A percentile compares a stretch with the other conserved stretches of the same genome.
phyloP scores from a whole-genome alignment of 2,329 filamentous ascomycete genomes.

The Hymenoscyphus infarciens region DNA sequence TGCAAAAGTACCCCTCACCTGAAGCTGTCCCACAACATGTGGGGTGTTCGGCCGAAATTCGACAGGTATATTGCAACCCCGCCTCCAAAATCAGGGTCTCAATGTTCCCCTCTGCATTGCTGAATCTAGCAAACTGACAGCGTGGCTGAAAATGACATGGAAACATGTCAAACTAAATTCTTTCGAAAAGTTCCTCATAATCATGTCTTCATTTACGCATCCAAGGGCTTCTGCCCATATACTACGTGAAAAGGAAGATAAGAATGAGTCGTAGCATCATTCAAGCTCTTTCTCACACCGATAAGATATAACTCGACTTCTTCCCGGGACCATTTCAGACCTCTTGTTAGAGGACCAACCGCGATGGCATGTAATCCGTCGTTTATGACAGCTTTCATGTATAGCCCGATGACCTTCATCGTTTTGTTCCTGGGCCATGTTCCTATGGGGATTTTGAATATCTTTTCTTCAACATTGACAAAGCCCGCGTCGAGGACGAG shows the following conservation, averaged over 20 bases:
- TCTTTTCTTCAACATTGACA: slow-evolving; percentile 38
- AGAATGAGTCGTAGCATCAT: slow-evolving; percentile 22
- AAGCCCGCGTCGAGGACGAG: slow-evolving; percentile 37
- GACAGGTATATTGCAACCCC: not conserved
- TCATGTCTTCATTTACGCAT: slow-evolving; percentile 4
- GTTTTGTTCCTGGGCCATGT: slow-evolving; percentile 46
- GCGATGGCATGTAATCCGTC: slow-evolving; percentile 21
- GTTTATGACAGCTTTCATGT: slow-evolving; percentile 10
- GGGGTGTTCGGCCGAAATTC: no score
- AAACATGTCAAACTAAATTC: not conserved
- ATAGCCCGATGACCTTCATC: slow-evolving; percentile 42
- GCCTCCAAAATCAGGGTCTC: not conserved
- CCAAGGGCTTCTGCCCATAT: slow-evolving; percentile 12
- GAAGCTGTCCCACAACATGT: no score
- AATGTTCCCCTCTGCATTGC: no score
- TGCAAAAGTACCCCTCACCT: no score
- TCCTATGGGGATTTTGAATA: slow-evolving; percentile 46
- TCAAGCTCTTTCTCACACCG: slow-evolving; percentile 21
- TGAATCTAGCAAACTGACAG: not conserved
- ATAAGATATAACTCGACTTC: slow-evolving; percentile 25
- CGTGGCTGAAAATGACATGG: not conserved
- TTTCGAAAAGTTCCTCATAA: not conserved
- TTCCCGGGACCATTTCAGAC: slow-evolving; percentile 20
- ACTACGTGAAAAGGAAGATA: slow-evolving; percentile 19
- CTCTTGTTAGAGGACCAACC: slow-evolving; percentile 23